These are phyloP conservation scores for Apiotrichum domesticum DNA, from an alignment of 1,284 basidiomycete species.

Conservation along the genomic window DNA sequence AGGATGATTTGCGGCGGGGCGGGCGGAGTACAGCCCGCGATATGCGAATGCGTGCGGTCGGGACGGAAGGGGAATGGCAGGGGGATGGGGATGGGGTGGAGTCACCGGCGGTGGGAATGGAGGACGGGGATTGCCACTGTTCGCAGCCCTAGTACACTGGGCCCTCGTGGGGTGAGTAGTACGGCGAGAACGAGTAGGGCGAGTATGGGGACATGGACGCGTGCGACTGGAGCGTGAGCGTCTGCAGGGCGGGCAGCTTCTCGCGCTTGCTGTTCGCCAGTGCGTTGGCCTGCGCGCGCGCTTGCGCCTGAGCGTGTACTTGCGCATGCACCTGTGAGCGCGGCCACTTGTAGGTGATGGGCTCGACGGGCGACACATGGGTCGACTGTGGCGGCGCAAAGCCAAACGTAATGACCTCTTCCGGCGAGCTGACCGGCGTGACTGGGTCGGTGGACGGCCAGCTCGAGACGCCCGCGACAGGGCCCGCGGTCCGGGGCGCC, in stretches of 20 bases:
- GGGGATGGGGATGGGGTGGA: background rate
- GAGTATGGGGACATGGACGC: background rate
- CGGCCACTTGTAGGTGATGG: background rate
- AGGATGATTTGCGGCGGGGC: too few relatives aligned
- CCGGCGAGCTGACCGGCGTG: background rate
- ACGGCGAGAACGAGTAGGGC: background rate
- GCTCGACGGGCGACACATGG: background rate
- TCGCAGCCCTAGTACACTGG: background rate
- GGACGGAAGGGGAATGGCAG: too few relatives aligned
- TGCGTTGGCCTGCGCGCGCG: too few relatives aligned
- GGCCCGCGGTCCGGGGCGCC: too few relatives aligned
- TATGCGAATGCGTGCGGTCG: too few relatives aligned
- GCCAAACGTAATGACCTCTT: slow-evolving; percentile 1
- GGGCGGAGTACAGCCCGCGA: too few relatives aligned
- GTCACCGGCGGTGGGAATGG: background rate
- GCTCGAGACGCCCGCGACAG: background rate
- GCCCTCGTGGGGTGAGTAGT: background rate
- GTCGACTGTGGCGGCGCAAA: background rate
- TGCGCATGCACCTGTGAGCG: too few relatives aligned
- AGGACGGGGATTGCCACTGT: background rate
- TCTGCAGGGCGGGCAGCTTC: background rate
- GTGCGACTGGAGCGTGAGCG: background rate
- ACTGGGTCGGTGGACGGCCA: background rate
- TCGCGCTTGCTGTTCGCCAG: background rate
- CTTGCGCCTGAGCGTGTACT: too few relatives aligned